Conservation (phyloP, 192 early-diverging fungal genomes). For the Geranomyces variabilis region DNA sequence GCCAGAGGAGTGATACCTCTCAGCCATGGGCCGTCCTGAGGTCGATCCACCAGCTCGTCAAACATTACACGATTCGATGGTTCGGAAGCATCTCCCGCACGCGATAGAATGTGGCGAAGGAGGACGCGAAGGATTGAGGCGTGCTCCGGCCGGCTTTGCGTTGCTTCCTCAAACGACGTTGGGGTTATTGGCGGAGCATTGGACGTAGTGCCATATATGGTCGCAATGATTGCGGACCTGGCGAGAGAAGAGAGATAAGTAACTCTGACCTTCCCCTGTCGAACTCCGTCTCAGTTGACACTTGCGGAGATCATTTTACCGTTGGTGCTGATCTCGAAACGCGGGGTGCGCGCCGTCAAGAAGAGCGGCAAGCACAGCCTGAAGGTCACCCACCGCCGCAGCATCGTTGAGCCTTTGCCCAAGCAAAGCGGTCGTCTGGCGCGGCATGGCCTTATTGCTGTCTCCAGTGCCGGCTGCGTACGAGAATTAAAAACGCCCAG, state of each 20-base stretch:
- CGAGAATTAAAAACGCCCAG: too few species aligned
- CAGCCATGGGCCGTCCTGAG: conserved; percentile 58
- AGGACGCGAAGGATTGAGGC: conserved; percentile 56
- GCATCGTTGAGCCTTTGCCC: neutral
- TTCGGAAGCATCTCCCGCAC: conserved; percentile 23
- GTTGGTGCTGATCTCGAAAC: neutral
- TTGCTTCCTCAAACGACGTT: conserved; percentile 56
- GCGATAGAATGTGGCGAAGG: conserved; percentile 39
- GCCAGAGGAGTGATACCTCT: conserved; percentile 69
- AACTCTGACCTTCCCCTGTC: too few species aligned
- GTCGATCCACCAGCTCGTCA: conserved; percentile 50
- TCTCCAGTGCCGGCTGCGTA: neutral
- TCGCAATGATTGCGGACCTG: conserved; percentile 66
- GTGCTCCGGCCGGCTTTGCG: conserved; percentile 56
- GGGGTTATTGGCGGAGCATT: conserved; percentile 59
- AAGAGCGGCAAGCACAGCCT: neutral
- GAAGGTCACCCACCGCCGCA: neutral
- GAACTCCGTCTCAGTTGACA: neutral
- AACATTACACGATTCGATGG: conserved; percentile 27
- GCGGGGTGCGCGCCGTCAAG: neutral
- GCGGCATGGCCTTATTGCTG: neutral
- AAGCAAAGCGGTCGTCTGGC: neutral
- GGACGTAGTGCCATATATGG: conserved; percentile 57
- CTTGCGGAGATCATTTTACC: neutral
- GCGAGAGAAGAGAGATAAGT: too few species aligned